Evolutionary conservation across 805 yeast genomes (phyloP).

Genomic region (Saturnispora serradocipensis): DNA sequence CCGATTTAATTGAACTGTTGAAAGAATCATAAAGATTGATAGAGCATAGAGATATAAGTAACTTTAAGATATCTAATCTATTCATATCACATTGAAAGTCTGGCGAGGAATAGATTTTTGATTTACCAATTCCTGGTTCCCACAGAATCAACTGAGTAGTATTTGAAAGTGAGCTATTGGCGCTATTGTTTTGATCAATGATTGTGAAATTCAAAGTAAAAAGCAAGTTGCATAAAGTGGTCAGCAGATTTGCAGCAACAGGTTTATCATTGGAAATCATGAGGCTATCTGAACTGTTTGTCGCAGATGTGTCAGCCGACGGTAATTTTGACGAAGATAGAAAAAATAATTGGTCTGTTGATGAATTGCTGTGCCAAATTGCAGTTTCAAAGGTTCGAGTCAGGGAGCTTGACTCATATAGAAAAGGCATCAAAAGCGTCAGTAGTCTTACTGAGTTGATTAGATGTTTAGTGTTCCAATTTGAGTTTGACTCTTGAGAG

Average conservation of each 20-base stretch:
- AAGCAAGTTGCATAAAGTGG: slow-evolving; percentile 35
- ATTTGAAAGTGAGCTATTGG: slow-evolving; percentile 11
- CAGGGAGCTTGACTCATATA: slow-evolving; percentile 44
- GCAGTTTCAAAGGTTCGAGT: slow-evolving; percentile 24
- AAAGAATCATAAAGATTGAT: slow-evolving; percentile 46
- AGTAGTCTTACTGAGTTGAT: slow-evolving; percentile 58
- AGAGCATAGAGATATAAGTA: slow-evolving; percentile 54
- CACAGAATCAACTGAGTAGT: slow-evolving; percentile 42
- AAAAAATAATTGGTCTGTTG: not conserved
- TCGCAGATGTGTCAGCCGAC: too few relatives aligned
- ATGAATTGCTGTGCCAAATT: slow-evolving; percentile 32
- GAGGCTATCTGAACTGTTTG: not conserved
- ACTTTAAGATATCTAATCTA: slow-evolving; percentile 56
- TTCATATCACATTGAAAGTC: slow-evolving; percentile 45
- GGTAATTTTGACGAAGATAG: not conserved
- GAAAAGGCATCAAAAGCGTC: slow-evolving; percentile 55
- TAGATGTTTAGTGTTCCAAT: slow-evolving; percentile 29
- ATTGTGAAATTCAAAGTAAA: slow-evolving; percentile 53
- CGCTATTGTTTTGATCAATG: slow-evolving; percentile 13
- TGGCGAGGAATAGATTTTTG: slow-evolving; percentile 22
- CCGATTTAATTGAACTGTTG: slow-evolving; percentile 35
- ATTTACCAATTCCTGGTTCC: slow-evolving; percentile 72
- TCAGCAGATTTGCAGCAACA: slow-evolving; percentile 32
- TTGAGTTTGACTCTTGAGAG: slow-evolving; percentile 11
- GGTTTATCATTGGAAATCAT: slow-evolving; percentile 16